Conservation (phyloP, 1,284 basidiomycete species). For the Pseudozyma tsukubaensis region DNA sequence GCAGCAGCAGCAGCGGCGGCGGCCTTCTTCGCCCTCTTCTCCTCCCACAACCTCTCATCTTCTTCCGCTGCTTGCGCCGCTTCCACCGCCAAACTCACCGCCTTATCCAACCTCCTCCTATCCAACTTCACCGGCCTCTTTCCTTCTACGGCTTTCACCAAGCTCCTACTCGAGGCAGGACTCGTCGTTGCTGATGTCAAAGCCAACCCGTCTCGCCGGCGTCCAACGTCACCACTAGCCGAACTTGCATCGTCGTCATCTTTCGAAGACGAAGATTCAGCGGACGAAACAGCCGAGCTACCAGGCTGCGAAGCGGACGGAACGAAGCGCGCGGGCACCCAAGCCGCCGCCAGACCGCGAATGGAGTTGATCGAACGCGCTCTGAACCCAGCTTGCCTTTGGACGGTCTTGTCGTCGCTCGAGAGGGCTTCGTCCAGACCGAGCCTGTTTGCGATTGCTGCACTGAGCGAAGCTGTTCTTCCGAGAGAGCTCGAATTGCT, state of each 20-base stretch:
- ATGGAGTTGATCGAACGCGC: constrained; percentile 44
- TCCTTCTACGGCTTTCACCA: background rate
- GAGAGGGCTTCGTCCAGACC: constrained; percentile 15
- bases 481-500: constrained; percentile 12
- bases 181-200: constrained; percentile 6
- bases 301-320: constrained; percentile 19
- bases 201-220: constrained; percentile 12
- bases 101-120: constrained; percentile 49
- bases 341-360: constrained; percentile 38
- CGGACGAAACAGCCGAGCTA: constrained; percentile 4
- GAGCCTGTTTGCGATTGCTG: constrained; percentile 1
- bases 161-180: background rate
- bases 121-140: constrained; percentile 45
- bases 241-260: constrained; percentile 16
- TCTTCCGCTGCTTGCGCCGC: constrained; percentile 54
- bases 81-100: constrained; percentile 53
- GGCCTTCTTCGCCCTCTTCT: constrained; percentile 20
- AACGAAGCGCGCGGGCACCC: constrained; percentile 35
- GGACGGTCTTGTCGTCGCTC: constrained; percentile 23
- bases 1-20: background rate
- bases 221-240: constrained; percentile 1
- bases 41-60: constrained; percentile 44
- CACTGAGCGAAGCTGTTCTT: constrained; percentile 19
- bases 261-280: constrained; percentile 8
- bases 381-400: constrained; percentile 32